Conservation (phyloP, 805 yeast genomes). For the Yarrowia porcina region DNA sequence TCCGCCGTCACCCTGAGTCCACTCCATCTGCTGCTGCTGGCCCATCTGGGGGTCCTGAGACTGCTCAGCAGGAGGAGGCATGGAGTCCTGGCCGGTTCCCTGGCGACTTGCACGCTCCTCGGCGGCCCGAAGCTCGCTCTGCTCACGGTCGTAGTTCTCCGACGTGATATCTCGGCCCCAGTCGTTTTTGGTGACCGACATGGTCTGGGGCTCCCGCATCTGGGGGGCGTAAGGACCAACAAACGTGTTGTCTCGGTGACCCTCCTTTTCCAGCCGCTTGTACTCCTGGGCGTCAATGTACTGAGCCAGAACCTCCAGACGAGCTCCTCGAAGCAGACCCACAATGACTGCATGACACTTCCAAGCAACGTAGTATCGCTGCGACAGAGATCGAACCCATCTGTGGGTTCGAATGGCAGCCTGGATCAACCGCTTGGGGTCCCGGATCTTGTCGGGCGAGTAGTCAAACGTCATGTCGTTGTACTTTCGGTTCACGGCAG, state of each 20-base stretch:
- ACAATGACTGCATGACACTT: conserved; percentile 25
- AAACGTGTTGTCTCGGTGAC: conserved; percentile 4
- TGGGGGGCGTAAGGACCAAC: conserved; percentile 14
- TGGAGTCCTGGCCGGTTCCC: background rate
- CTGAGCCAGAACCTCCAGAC: conserved; percentile 23
- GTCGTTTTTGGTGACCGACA: conserved; percentile 21
- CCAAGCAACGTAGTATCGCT: conserved; percentile 23
- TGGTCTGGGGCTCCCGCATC: conserved; percentile 3
- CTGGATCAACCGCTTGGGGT: conserved; percentile 18
- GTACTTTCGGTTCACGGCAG: background rate
- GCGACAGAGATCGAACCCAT: conserved; percentile 18
- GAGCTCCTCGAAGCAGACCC: conserved; percentile 24
- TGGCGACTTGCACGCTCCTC: background rate
- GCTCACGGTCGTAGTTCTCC: conserved; percentile 20
- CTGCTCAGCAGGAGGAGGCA: conserved; percentile 3
- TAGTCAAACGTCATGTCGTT: conserved; percentile 23
- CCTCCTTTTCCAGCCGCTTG: conserved; percentile 19
- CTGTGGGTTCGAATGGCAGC: conserved; percentile 13
- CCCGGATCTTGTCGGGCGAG: conserved; percentile 20
- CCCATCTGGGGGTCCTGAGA: background rate
- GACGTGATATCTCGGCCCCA: conserved; percentile 17
- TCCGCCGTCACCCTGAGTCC: conserved; percentile 20
- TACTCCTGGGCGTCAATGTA: conserved; percentile 24
- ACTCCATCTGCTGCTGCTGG: conserved; percentile 24
- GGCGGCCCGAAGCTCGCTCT: conserved; percentile 16